Base-by-base conservation (phyloP, 768 basidiomycete genomes). In the Serendipita indica region DNA sequence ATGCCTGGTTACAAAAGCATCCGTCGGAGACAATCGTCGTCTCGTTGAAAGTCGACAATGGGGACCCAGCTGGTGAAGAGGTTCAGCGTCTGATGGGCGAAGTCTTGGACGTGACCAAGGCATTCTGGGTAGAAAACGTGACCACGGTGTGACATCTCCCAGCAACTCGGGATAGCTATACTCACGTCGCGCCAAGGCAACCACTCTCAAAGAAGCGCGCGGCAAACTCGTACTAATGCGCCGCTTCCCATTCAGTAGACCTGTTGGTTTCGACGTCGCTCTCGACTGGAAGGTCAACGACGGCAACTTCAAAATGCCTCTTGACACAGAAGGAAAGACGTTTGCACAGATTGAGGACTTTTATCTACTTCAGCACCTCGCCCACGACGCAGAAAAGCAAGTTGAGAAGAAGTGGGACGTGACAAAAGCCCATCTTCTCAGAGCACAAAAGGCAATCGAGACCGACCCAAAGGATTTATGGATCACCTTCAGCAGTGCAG, bases 401-500 rank as follows among this genome's bases (percentile, higher is more conserved):
- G 16, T 54, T 28, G 49, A 28, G 7, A 30, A 33, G 25, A 54
- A 54, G 32, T 20, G 32, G 10, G 30, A 33, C 22, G 22, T 16
- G 22, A 54, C 49, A 12, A 33, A 22, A 10, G 22, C 22, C n/a
- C 49, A 54, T 28, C n/a, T 54, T 7, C 16, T n/a, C 7, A 54
- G 32, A 27, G 49, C 49, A 27, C 49, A 54, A 33, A 30, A 20
- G 10, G 49, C 49, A 22, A 27, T 54, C n/a, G 49, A 33, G 32
- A 10, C 7, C 10, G 49, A 18, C 32, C 30, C 22, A 27, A 18
- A 30, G 0, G 49, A 54, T 18, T 28, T 54, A 16, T 54, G 49
- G 49, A 54, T 54, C 25, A 54, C 49, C n/a, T 54, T 54, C 30
- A 28, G 25, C 22, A 54, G 49, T 28, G 49, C 49, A 18, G 49